Evolutionary conservation across 2,329 filamentous ascomycete genomes (phyloP).

Genomic region (Colletotrichum sp.): DNA sequence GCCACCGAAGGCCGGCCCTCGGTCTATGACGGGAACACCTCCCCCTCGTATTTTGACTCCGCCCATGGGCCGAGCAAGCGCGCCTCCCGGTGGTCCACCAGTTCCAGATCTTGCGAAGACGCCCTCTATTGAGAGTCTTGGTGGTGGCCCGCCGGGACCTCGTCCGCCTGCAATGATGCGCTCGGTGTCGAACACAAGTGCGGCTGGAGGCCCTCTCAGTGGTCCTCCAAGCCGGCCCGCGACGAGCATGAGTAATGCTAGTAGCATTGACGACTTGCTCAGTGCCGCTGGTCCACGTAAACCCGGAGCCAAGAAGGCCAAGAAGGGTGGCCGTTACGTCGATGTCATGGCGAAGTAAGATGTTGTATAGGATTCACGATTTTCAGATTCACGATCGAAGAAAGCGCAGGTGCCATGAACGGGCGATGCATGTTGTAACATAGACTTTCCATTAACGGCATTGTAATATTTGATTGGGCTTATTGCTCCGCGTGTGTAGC

Average conservation of each 20-base stretch:
- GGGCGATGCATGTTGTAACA: neutral
- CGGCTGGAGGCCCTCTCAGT: slow-evolving; percentile 40
- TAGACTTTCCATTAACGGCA: slow-evolving; percentile 1
- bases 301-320: slow-evolving; percentile 67
- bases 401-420: neutral
- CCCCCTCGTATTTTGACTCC: slow-evolving; percentile 46
- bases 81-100: slow-evolving; percentile 22
- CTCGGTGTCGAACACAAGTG: slow-evolving; percentile 51
- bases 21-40: slow-evolving; percentile 57
- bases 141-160: slow-evolving; percentile 25
- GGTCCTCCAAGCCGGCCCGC: slow-evolving; percentile 72
- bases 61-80: slow-evolving; percentile 28
- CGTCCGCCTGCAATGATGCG: slow-evolving; percentile 43
- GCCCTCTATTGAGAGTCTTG: slow-evolving; percentile 39
- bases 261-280: slow-evolving; percentile 91
- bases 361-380: neutral
- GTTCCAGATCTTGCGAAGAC: slow-evolving; percentile 28
- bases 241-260: slow-evolving; percentile 89
- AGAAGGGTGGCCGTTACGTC: slow-evolving; percentile 88
- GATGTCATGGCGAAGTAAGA: slow-evolving; percentile 86
- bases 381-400: neutral
- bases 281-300: slow-evolving; percentile 76
- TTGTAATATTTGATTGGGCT: slow-evolving; percentile 1
- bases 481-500: neutral
- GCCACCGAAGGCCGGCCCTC: slow-evolving; percentile 69